Evolutionary conservation across 2,329 filamentous ascomycete genomes (phyloP).

Genomic region (Myriosclerotinia scirpicola): DNA sequence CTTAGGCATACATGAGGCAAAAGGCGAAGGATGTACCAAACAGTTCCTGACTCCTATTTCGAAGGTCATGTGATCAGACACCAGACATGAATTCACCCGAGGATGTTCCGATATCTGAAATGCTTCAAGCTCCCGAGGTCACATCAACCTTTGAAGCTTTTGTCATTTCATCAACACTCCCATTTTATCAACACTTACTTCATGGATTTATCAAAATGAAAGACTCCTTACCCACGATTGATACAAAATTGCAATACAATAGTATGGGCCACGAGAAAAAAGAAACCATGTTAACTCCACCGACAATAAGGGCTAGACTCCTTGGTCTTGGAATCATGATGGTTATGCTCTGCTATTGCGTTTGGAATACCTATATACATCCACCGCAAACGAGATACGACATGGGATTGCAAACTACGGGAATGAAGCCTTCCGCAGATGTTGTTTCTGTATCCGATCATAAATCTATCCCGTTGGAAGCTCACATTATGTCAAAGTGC

Average conservation of each 20-base stretch:
- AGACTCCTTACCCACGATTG: constrained; percentile 19
- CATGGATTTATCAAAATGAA: constrained; percentile 28
- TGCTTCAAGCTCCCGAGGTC: background rate
- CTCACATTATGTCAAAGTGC: constrained; percentile 97
- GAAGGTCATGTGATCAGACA: constrained; percentile 4
- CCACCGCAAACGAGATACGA: constrained; percentile 13
- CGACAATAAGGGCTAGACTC: constrained; percentile 29
- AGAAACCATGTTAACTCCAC: constrained; percentile 28
- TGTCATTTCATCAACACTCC: background rate
- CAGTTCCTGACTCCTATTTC: background rate
- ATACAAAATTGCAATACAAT: constrained; percentile 25
- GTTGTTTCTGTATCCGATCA: constrained; percentile 11
- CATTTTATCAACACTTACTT: background rate
- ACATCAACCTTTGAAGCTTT: too few species aligned
- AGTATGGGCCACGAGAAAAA: constrained; percentile 29
- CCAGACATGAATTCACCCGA: background rate
- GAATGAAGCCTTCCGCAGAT: background rate
- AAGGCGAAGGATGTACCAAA: background rate
- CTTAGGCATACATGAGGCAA: background rate
- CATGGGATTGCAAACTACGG: background rate
- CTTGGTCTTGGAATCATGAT: constrained; percentile 30
- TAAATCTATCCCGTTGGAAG: constrained; percentile 72
- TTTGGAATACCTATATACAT: constrained; percentile 27
- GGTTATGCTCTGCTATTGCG: constrained; percentile 34
- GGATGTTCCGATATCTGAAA: constrained; percentile 6